Percentiles rank a stretch among this genome's conserved stretches.
Conservation (phyloP, 2,329 filamentous ascomycete species). For the Tolypocladium sp. region DNA sequence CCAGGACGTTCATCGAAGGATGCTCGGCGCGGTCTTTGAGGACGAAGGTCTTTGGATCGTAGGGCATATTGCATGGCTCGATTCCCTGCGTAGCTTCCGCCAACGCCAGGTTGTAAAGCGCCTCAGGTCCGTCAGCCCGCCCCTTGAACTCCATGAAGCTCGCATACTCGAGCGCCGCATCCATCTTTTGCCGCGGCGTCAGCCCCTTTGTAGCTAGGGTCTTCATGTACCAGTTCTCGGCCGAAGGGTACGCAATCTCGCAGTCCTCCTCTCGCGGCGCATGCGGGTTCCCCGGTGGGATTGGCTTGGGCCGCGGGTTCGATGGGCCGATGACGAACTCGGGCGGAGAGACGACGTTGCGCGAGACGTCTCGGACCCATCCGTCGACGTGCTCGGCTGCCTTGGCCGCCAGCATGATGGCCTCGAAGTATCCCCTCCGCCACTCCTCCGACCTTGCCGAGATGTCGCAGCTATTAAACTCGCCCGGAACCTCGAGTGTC, state of each 20-base stretch:
- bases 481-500: constrained; percentile 56
- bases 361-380: constrained; percentile 61
- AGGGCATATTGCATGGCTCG: constrained; percentile 25
- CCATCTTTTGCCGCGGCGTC: constrained; percentile 65
- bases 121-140: constrained; percentile 52
- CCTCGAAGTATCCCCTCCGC: constrained; percentile 77
- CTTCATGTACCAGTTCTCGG: constrained; percentile 72
- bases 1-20: constrained; percentile 66
- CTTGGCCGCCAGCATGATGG: constrained; percentile 67
- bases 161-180: constrained; percentile 75
- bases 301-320: constrained; percentile 69
- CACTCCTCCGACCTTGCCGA: constrained; percentile 71
- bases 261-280: constrained; percentile 70
- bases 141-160: constrained; percentile 78
- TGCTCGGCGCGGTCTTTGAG: constrained; percentile 48
- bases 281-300: constrained; percentile 52
- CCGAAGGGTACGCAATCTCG: constrained; percentile 55
- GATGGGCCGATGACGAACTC: constrained; percentile 73
- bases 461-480: constrained; percentile 59
- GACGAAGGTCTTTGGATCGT: constrained; percentile 55
- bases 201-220: constrained; percentile 76
- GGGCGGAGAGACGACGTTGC: constrained; percentile 58
- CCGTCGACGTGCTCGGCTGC: constrained; percentile 76
- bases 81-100: constrained; percentile 59
- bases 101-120: constrained; percentile 68